These are phyloP conservation scores for Desmodesmus armatus DNA, from an alignment of 139 green algal species.

Conservation along the genomic window DNA sequence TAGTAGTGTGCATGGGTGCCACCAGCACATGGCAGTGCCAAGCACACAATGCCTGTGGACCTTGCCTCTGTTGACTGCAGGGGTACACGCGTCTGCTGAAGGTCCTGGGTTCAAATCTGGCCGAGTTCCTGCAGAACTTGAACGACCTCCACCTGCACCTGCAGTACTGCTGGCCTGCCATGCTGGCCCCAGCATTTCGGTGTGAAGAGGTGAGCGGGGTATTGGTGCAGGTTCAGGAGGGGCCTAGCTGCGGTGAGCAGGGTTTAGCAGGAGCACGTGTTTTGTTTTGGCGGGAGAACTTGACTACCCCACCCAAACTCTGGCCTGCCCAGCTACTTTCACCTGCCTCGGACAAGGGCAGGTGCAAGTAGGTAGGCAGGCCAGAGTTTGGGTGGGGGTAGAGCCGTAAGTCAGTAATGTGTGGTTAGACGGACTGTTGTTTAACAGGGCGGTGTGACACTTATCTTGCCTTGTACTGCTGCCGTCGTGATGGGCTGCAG, in stretches of 20 bases:
- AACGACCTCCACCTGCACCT: constrained; percentile 69
- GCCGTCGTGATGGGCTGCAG: too few relatives aligned
- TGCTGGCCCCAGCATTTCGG: constrained; percentile 56
- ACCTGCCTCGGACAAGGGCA: too few relatives aligned
- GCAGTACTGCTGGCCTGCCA: constrained; percentile 40
- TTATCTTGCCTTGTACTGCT: too few relatives aligned
- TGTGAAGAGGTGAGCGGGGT: constrained; percentile 51
- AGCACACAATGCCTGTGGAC: neutral
- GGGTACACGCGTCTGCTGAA: constrained; percentile 61
- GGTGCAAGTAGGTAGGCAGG: too few relatives aligned
- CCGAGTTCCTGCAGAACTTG: constrained; percentile 62
- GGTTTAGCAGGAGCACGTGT: too few relatives aligned
- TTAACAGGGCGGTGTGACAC: too few relatives aligned
- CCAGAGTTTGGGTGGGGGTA: too few relatives aligned
- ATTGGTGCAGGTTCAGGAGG: neutral
- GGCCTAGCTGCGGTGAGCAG: neutral
- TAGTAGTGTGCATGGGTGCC: neutral
- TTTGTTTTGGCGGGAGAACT: too few relatives aligned
- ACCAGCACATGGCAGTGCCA: neutral
- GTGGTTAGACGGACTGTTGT: too few relatives aligned
- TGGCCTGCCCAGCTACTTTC: too few relatives aligned
- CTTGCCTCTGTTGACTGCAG: constrained; percentile 10
- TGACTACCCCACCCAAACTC: too few relatives aligned
- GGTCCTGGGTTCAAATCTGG: constrained; percentile 57
- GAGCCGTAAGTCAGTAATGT: too few relatives aligned